Evolutionary conservation across 176 grass and related monocot species (phyloP), one percentile per base, ranked within the genome.

Genomic region (Cymbopogon citratus): DNA sequence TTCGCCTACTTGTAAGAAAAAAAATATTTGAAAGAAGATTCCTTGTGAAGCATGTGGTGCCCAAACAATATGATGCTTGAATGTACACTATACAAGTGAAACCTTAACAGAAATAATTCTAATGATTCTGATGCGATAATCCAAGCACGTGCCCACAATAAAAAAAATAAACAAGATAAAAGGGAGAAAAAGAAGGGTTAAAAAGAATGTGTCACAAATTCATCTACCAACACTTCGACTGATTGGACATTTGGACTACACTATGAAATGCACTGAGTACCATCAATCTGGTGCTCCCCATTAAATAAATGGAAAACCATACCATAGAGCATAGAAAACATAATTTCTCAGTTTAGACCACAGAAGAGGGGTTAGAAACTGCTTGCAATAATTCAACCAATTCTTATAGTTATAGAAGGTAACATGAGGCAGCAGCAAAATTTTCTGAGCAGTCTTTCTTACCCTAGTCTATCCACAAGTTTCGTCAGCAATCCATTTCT

Each of bases 31-130:
- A 60, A 63, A 48, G 16, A 41, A 49, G 25, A 82, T 23, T 31
- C 9, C 54, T 73, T 63, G 39, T 63, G 31, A 51, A 82, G 39
- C n/a, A 84, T 77, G 16, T 23, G 28, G 49, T 88, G 8, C 59
- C 36, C 28, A 49, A 74, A 46, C 35, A 51, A 46, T 29, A 78
- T 61, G 28, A 80, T 38, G 21, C 61, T 74, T 88, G 63, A 60
- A 87, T 52, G 52, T 71, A 41, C 57, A 83, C 44, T 34, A 35
- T 83, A 26, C 14, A 62, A 75, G 61, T 36, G 43, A 26, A 75
- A 65, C 33, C 41, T 29, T 64, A 69, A 77, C 40, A 41, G 60
- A 38, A 69, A 43, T 28, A 59, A 59, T 12, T 79, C 39, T 56
- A 77, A 69, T 12, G 12, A 63, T 23, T 71, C 52, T 77, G 43